Evolutionary conservation across 495 filamentous ascomycete genomes (phyloP), one percentile per base, ranked within the genome.

Genomic region (Aspergillus sclerotioniger): DNA sequence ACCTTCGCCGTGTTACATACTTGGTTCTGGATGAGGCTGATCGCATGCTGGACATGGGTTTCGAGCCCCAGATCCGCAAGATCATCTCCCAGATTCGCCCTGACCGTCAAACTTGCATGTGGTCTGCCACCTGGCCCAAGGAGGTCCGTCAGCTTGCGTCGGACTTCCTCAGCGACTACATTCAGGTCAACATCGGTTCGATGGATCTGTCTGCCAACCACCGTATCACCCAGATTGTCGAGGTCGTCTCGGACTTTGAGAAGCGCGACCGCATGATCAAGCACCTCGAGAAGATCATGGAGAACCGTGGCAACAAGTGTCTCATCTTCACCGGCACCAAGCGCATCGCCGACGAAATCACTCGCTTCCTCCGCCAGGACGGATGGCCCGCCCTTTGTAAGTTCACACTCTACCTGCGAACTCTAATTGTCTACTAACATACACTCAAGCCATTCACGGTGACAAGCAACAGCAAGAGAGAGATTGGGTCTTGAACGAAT

Each of bases 31-130:
- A 98, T 66, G 94, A 98, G 83, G 94, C 94, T 71, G 94, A 98
- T 81, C 95, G 95, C 75, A 98, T 98, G 94, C 81, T 98, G 78
- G 94, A 98, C 79, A 98, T 98, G 94, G 94, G 94, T 88, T 98
- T 98, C 82, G 94, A 98, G 81, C 94, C 94, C 65, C 94, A 98
- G 75, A 97, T 98, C 68, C 88, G 92, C 76, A 96, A 96, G 83
- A 96, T 98, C 63, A 91, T 98, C 62, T 80, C 88, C 50, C 94
- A 98, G 79, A 98, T 98, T 78, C 91, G 94, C 62, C 94, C 94
- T 58, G 94, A 98, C 72, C 89, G 94, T 82, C 94, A 98, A 68
- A 98, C 94, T 60, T 96, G 92, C 85, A 98, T 98, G 94, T 98
- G 94, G 94, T 98, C 94, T 56, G 94, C 94, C 65, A 98, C 94